A percentile compares a stretch with the other conserved stretches of the same genome.
phyloP scores from a whole-genome alignment of 345 rosid genomes.

The Brassica rapa region DNA sequence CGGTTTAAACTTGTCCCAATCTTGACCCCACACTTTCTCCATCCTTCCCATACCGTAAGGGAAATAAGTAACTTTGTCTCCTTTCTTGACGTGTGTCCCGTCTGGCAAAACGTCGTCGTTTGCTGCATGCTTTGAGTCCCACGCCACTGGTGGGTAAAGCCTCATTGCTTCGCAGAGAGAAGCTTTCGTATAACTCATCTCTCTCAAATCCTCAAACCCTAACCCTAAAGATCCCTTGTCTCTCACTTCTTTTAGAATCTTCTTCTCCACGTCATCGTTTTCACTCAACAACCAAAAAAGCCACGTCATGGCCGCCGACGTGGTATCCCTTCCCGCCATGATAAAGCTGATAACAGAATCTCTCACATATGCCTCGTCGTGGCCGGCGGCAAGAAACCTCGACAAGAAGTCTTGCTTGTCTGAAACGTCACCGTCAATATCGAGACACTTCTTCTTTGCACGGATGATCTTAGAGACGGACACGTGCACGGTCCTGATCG shows the following conservation, averaged over 20 bases:
- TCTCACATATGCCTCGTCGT: slow-evolving; percentile 53
- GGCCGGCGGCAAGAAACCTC: slow-evolving; percentile 48
- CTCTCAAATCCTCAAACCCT: slow-evolving; percentile 48
- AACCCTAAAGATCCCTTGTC: slow-evolving; percentile 22
- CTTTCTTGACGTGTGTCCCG: slow-evolving; percentile 55
- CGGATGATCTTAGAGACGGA: slow-evolving; percentile 46
- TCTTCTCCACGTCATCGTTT: slow-evolving; percentile 39
- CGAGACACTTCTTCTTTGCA: slow-evolving; percentile 39
- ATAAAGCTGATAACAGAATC: slow-evolving; percentile 67
- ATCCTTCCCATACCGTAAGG: slow-evolving; percentile 82
- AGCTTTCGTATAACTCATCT: slow-evolving; percentile 56
- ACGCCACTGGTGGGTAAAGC: slow-evolving; percentile 73
- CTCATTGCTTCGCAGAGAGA: slow-evolving; percentile 70
- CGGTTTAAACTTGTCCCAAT: slow-evolving; percentile 66
- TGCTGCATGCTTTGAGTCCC: slow-evolving; percentile 69
- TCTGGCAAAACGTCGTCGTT: slow-evolving; percentile 61
- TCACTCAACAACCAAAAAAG: slow-evolving; percentile 62
- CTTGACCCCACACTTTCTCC: slow-evolving; percentile 69
- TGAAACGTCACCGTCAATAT: slow-evolving; percentile 15
- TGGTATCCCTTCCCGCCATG: slow-evolving; percentile 75
- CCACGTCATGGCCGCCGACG: slow-evolving; percentile 73
- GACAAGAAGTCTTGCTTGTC: slow-evolving; percentile 52
- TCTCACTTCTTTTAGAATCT: slow-evolving; percentile 44
- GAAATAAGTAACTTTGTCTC: slow-evolving; percentile 61
- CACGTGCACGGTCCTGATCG: slow-evolving; percentile 45